phyloP scores from a whole-genome alignment of 1,284 basidiomycete genomes.

The Tilletia indica region DNA sequence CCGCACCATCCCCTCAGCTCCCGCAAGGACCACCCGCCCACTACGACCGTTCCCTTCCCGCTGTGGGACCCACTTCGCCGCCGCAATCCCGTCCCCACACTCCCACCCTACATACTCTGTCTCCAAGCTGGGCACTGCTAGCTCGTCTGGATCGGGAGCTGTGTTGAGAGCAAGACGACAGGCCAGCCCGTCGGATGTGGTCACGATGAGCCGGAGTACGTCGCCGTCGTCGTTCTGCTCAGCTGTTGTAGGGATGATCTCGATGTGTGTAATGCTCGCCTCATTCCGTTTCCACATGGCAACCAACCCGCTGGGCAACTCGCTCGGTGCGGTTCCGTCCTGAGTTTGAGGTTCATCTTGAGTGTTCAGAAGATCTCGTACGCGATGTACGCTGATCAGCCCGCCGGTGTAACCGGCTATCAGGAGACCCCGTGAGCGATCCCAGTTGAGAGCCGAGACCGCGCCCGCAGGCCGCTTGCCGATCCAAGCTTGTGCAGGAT shows the following conservation, averaged over 20 bases:
- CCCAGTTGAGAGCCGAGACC: not conserved
- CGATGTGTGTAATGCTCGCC: slow-evolving; percentile 2
- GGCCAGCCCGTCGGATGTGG: slow-evolving; percentile 10
- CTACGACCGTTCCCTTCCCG: not conserved
- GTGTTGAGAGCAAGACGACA: not conserved
- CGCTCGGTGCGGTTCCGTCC: not conserved
- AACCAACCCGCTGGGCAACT: not conserved
- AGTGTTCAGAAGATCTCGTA: not conserved
- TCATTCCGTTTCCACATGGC: slow-evolving; percentile 13
- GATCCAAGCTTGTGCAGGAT: slow-evolving; percentile 10
- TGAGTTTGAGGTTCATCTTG: not conserved
- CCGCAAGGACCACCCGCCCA: not conserved
- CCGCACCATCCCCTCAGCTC: not conserved
- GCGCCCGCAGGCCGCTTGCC: not conserved
- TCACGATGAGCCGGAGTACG: not conserved
- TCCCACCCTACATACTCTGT: slow-evolving; percentile 1
- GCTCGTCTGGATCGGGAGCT: not conserved
- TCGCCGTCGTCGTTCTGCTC: not conserved
- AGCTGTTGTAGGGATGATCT: not conserved
- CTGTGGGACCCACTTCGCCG: not conserved
- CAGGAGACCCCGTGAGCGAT: not conserved
- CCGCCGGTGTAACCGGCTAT: not conserved
- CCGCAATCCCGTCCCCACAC: not conserved
- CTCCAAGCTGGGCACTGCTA: not conserved
- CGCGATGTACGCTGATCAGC: not conserved